phyloP scores from a whole-genome alignment of 164 flowering plant species.

The Tinospora cordifolia region DNA sequence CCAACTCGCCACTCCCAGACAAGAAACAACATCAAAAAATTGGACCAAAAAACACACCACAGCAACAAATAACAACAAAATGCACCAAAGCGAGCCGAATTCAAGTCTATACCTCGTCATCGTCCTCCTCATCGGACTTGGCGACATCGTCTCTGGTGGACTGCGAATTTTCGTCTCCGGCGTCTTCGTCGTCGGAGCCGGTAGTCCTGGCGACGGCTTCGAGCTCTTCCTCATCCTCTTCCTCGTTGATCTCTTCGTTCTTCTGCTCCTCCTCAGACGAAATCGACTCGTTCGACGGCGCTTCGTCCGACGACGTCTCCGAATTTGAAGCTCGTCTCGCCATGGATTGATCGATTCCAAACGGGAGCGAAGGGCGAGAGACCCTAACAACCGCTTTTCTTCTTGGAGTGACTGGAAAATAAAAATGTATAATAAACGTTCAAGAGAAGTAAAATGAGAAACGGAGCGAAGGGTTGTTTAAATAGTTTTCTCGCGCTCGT shows the following conservation, averaged over 20 bases:
- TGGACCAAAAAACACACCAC: not conserved
- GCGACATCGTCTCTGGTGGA: constrained; percentile 19
- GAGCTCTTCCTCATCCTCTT: constrained; percentile 80
- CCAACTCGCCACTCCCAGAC: not conserved
- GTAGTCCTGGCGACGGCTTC: constrained; percentile 73
- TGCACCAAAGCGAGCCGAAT: not conserved
- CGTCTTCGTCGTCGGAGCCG: constrained; percentile 48
- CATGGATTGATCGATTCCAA: constrained; percentile 4
- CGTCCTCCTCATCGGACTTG: constrained; percentile 29
- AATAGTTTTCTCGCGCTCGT: not conserved
- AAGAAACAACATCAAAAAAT: not conserved
- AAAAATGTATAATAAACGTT: not conserved
- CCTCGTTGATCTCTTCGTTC: constrained; percentile 43
- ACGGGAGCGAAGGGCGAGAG: not conserved
- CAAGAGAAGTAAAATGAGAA: not conserved
- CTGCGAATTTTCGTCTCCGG: constrained; percentile 18
- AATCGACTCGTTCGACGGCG: constrained; percentile 31
- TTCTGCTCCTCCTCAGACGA: constrained; percentile 54
- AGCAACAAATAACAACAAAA: not conserved
- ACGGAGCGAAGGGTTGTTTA: not conserved
- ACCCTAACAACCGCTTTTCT: not conserved
- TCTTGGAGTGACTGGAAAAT: not conserved
- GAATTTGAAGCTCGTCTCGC: constrained; percentile 10
- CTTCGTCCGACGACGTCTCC: constrained; percentile 42
- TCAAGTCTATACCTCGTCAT: constrained; percentile 30